Evolutionary conservation across 768 basidiomycete species (phyloP).

Genomic region (Phanerochaete sordida): DNA sequence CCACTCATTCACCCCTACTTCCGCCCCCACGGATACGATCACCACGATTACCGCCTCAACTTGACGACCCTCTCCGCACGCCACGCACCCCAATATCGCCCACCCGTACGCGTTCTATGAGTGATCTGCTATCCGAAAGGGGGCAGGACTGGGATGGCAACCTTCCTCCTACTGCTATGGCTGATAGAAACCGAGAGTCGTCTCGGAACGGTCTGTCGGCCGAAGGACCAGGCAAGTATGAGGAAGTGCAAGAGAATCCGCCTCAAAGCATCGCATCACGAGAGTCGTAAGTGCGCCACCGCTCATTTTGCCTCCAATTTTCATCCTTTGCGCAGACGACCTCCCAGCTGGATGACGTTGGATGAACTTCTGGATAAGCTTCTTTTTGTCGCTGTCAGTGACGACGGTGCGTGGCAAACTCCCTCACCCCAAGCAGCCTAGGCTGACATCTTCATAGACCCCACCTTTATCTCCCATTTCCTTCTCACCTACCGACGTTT

Average conservation of each 20-base stretch:
- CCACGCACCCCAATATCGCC: conserved; percentile 42
- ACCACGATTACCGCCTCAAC: conserved; percentile 30
- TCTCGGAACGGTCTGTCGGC: conserved; percentile 5
- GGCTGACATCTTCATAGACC: conserved; percentile 42
- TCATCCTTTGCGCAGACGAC: conserved; percentile 33
- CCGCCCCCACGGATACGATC: conserved; percentile 21
- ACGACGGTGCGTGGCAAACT: conserved; percentile 55
- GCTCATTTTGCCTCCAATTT: background rate
- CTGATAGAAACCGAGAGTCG: conserved; percentile 17
- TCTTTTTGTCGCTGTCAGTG: conserved; percentile 77
- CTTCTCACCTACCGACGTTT: conserved; percentile 83
- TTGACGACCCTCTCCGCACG: conserved; percentile 29
- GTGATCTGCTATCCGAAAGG: conserved; percentile 46
- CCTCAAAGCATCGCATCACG: conserved; percentile 28
- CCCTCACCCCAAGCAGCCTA: background rate
- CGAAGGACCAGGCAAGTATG: conserved; percentile 13
- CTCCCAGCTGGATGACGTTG: conserved; percentile 69
- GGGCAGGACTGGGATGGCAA: conserved; percentile 17
- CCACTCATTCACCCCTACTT: conserved; percentile 11
- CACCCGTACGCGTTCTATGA: conserved; percentile 52
- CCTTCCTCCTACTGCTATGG: background rate
- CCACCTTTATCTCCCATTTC: conserved; percentile 75
- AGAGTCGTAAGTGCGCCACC: conserved; percentile 43
- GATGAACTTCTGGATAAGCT: conserved; percentile 82
- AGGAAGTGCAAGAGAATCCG: conserved; percentile 19